Base-by-base conservation (phyloP, 805 yeast species). In the Maudiozyma turicensis region DNA sequence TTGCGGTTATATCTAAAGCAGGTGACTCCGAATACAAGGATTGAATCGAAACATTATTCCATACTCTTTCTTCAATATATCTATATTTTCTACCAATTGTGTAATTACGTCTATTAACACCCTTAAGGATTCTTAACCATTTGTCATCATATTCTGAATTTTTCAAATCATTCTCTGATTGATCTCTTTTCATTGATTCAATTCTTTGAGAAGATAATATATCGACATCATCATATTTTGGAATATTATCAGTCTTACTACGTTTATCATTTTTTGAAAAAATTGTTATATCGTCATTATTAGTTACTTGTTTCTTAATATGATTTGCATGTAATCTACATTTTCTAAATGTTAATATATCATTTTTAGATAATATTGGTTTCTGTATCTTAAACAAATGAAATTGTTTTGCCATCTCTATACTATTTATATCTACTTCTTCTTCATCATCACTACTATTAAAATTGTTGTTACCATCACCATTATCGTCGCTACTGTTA, bases 401-500 rank as follows among this genome's bases (percentile, higher is more conserved):
- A 45, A 54, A 41, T 6, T 53, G 41, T 37, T 52, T 50, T 1
- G 61, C 63, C 63, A 59, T 59, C 43, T 56, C 57, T 52, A 56
- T 50, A 31, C 50, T 54, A 32, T 57, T 52, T 6, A 59, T 49
- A 48, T 59, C 63, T 5, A 50, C 57, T 26, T 51, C 57, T 8
- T 54, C 53, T 10, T 53, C 6, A 11, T 34, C 38, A 11, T 34
- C 38, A 35, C 14, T 15, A 11, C 5, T 15, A 8, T 35, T 35
- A 13, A n/a, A n/a, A 13, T 11, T 15, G 26, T 20, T 20, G 26
- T 20, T 4, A 20, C 26, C 26, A 20, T 20, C 26, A 20, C 4
- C 26, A 20, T 20, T 20, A 20, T 3, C 26, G 4, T 4, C 3
- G 4, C 26, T 20, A 20, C 26, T 20, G 26, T 20, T 20, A 20